Conservation (phyloP, 148 eudicot species). For the Amaranthus cruentus region DNA sequence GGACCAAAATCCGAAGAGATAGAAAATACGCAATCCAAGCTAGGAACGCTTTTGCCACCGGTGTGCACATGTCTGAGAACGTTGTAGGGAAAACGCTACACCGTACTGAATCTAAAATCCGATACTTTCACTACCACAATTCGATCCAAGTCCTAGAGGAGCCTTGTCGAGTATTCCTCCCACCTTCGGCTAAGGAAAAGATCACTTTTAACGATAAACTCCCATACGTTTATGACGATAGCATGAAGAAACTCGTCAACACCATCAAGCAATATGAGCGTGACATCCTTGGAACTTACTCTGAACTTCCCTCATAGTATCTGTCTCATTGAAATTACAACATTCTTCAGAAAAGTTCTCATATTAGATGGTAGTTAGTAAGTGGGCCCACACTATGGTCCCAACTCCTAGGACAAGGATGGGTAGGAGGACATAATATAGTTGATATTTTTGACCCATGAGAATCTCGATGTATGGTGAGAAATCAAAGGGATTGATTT, state of each 20-base stretch:
- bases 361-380: no score
- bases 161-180: constrained; percentile 46
- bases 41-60: constrained; percentile 45
- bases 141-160: constrained; percentile 38
- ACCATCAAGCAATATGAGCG: constrained; percentile 54
- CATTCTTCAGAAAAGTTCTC: no score
- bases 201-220: constrained; percentile 29
- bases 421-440: no score
- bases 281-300: constrained; percentile 26
- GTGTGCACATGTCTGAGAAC: constrained; percentile 67
- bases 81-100: constrained; percentile 41
- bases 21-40: constrained; percentile 64
- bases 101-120: constrained; percentile 41
- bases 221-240: constrained; percentile 47
- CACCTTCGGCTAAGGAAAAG: constrained; percentile 33
- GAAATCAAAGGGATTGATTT: no score
- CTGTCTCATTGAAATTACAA: no score
- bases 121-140: constrained; percentile 65
- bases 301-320: constrained; percentile 20
- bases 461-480: no score
- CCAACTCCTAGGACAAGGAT: no score
- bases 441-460: no score
- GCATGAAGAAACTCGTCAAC: constrained; percentile 50
- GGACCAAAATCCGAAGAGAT: constrained; percentile 45
- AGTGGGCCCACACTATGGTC: no score